Base-by-base conservation (phyloP, 1,284 basidiomycete genomes). In the Ganoderma sinense region DNA sequence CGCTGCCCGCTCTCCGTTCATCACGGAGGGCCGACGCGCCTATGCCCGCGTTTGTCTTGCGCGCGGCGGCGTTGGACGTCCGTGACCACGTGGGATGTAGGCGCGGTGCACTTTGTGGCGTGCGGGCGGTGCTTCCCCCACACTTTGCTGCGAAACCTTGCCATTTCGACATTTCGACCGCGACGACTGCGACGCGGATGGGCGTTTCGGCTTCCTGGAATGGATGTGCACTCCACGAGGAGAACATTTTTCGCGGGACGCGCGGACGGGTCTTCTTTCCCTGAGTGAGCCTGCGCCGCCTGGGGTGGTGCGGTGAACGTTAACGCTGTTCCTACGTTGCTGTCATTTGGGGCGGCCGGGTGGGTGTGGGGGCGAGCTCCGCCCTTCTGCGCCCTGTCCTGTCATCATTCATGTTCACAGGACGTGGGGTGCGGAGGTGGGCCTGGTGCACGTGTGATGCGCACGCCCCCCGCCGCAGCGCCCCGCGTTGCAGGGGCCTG, bases 401-500 rank as follows among this genome's bases (percentile, higher is more conserved):
- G 36, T 23, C 62, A 51, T 63, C 62, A 63, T 63, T 67, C 62
- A 51, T 51, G 7, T 2, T 45, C n/a, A 23, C 45, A 48, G n/a
- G n/a, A n/a, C 6, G 23, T 43, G 18, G 48, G 29, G 60, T 26
- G n/a, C 2, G 14, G 29, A n/a, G 29, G 33, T 59, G 36, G 36
- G 16, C 68, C 48, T 62, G 64, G 45, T 62, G 65, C 68, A 70
- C 67, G 66, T 83, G 78, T 79, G 80, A 74, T 80, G 79, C 36
- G 77, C 81, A 70, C 82, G 81, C 58, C 36, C 36, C 36, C 80
- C 79, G 64, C 58, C 53, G 65, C 66, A 63, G 59, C 59, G 59
- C 59, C 59, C 59, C n/a, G 23, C 39, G 59, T 41, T 40, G 2
- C 36, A 43, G 16, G 39, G 39, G 36, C 43, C 45, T 18, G n/a